These are phyloP conservation scores for Curvularia hawaiiensis DNA, from an alignment of 2,329 filamentous ascomycete genomes.

Conservation along the genomic window DNA sequence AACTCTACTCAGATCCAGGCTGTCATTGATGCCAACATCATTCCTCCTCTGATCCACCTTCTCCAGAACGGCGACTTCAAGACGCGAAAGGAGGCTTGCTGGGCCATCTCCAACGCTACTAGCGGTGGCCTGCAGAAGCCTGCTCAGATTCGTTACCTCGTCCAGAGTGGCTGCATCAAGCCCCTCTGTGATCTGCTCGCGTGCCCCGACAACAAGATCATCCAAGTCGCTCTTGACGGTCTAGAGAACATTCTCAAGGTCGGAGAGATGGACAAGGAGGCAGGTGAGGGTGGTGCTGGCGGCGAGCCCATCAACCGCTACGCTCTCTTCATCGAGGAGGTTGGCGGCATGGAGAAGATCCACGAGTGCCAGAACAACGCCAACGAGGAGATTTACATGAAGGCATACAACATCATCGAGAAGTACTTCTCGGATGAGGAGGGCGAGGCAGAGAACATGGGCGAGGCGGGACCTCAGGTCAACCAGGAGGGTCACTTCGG, in stretches of 20 bases:
- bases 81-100: constrained; percentile 98
- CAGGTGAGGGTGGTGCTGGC: constrained; percentile 63
- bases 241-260: constrained; percentile 99
- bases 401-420: constrained; percentile 99
- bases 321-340: constrained; percentile 97
- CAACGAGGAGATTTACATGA: constrained; percentile 99
- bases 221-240: constrained; percentile 96
- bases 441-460: constrained; percentile 75
- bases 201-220: constrained; percentile 99
- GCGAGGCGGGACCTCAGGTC: constrained; percentile 75
- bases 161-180: constrained; percentile 93
- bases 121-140: constrained; percentile 98
- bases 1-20: constrained; percentile 98
- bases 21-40: constrained; percentile 95
- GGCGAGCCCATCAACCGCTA: constrained; percentile 88
- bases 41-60: constrained; percentile 93
- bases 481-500: constrained; percentile 78
- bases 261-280: constrained; percentile 96
- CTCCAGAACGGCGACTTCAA: constrained; percentile 97
- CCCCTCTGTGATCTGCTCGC: constrained; percentile 92
- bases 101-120: constrained; percentile 98
- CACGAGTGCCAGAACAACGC: constrained; percentile 99
- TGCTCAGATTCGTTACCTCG: constrained; percentile 96
- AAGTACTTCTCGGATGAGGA: constrained; percentile 99
- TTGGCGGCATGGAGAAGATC: constrained; percentile 99